phyloP scores from a whole-genome alignment of 768 basidiomycete species.

The Boletales sp. region DNA sequence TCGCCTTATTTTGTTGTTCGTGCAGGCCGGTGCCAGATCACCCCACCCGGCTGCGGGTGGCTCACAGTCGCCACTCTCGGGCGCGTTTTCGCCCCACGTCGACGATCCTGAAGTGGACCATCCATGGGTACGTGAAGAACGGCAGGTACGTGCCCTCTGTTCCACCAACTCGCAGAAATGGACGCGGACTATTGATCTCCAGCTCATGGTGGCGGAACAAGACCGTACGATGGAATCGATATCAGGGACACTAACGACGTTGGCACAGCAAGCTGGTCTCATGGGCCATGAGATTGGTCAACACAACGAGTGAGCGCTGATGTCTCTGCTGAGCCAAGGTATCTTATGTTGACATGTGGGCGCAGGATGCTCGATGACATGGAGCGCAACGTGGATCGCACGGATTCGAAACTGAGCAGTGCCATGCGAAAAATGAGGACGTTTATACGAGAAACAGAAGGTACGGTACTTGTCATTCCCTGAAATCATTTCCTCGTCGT shows the following conservation, averaged over 20 bases:
- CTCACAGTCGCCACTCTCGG: conserved; percentile 12
- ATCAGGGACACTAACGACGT: conserved; percentile 76
- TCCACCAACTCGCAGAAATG: neutral
- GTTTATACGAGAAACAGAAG: conserved; percentile 84
- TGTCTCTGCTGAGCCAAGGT: conserved; percentile 9
- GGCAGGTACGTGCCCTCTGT: conserved; percentile 51
- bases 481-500: neutral
- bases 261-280: conserved; percentile 87
- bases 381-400: conserved; percentile 65
- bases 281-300: conserved; percentile 93
- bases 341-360: neutral
- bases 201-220: conserved; percentile 88
- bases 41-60: conserved; percentile 18
- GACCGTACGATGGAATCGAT: conserved; percentile 88
- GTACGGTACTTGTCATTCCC: conserved; percentile 29
- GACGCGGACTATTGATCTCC: conserved; percentile 8
- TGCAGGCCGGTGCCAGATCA: conserved; percentile 9
- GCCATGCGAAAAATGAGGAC: conserved; percentile 71
- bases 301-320: conserved; percentile 76
- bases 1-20: neutral
- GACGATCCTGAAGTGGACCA: conserved; percentile 60
- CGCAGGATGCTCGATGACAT: conserved; percentile 78
- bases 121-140: conserved; percentile 84
- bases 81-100: conserved; percentile 4
- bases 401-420: conserved; percentile 59